Evolutionary conservation across 129 eudicot genomes (phyloP).

Genomic region (Escallonia herrerae): DNA sequence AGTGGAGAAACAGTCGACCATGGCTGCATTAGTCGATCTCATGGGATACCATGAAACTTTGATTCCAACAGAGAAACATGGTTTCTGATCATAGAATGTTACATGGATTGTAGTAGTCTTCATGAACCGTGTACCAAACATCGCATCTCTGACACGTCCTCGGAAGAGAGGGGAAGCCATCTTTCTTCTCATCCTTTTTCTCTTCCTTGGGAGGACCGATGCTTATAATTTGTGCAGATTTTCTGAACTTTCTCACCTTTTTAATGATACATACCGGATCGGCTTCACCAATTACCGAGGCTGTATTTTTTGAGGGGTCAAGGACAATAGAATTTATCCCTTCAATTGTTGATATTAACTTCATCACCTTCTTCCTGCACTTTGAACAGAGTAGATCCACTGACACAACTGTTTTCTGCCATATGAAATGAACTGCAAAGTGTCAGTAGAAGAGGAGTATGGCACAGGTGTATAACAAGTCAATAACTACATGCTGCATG

Average conservation of each 20-base stretch:
- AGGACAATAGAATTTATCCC: constrained; percentile 45
- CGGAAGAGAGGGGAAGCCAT: constrained; percentile 17
- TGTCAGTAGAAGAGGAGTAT: constrained; percentile 2
- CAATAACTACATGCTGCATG: constrained; percentile 15
- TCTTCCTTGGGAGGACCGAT: constrained; percentile 54
- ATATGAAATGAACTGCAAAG: constrained; percentile 1
- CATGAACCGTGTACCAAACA: constrained; percentile 33
- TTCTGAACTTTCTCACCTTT: constrained; percentile 42
- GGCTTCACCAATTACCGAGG: constrained; percentile 51
- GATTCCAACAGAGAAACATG: background rate
- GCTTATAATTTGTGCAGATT: constrained; percentile 31
- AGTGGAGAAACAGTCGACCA: background rate
- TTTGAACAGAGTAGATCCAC: constrained; percentile 48
- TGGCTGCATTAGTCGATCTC: background rate
- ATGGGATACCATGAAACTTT: background rate
- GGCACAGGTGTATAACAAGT: constrained; percentile 4
- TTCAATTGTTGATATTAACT: constrained; percentile 42
- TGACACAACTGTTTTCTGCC: constrained; percentile 53
- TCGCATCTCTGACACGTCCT: constrained; percentile 44
- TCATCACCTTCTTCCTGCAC: constrained; percentile 59
- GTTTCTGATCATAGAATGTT: constrained; percentile 28
- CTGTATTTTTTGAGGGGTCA: constrained; percentile 46
- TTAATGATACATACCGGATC: constrained; percentile 45
- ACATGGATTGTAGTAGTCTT: constrained; percentile 34
- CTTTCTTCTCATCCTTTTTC: constrained; percentile 35